Base-by-base conservation (phyloP, 176 grass and related monocot genomes). In the Oryza officinalis region DNA sequence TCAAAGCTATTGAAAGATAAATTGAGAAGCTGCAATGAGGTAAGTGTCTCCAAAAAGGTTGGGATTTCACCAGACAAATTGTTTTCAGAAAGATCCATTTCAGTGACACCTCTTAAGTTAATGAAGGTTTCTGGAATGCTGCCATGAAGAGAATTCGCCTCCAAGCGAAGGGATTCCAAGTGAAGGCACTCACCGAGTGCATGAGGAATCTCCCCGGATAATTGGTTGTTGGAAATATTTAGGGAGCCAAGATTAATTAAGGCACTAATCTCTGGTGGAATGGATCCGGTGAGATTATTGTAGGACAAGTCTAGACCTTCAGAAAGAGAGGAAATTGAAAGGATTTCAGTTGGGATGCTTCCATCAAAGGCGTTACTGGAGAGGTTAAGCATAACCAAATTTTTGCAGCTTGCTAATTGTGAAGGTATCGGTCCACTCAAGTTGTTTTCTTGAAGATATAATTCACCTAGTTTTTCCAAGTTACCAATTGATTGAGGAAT, bases 401-500 rank as follows among this genome's bases (percentile, higher is more conserved):
- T 88, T 65, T 27, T 27, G 65, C 72, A 81, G 26, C 66, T 79
- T 25, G 76, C 89, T 18, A 88, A 27, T 20, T 17, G 28, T 46
- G 54, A n/a, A 14, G 89, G 89, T 22, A 88, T 81, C n/a, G 49
- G 60, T 17, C 89, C 85, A 28, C 69, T 20, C 31, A 91, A 77
- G 23, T 61, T 23, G 49, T 91, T 91, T 10, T 11, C 54, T 23
- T 69, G 15, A 6, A 91, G 41, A 52, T 59, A 26, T 35, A 91
- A 37, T 49, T 64, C 75, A 46, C 69, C 85, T 40, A 91, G 50
- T 23, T 71, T 49, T 25, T n/a, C 77, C 10, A 91, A 71, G 60
- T 91, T 84, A 15, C 78, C 83, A 52, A 91, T 17, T 0, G 85
- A 80, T n/a, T 30, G 18, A 17, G 81, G 89, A 8, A 91, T 81